phyloP scores from a whole-genome alignment of 371 early-diverging fungal species.

The Saksenaea oblongispora region DNA sequence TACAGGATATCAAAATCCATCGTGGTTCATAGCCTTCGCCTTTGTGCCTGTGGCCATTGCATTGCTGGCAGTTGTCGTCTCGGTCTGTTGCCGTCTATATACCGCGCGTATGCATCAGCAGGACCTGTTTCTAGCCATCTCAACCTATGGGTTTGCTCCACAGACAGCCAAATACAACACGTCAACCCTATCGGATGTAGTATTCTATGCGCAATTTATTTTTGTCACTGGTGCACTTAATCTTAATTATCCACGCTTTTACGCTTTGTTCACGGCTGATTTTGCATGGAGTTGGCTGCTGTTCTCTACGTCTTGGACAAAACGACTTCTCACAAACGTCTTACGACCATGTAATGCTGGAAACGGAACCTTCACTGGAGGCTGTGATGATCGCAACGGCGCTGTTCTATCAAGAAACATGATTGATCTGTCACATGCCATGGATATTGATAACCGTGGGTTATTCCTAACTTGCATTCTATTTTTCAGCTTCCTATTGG shows the following conservation, averaged over 20 bases:
- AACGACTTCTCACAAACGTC: neutral
- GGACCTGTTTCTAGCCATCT: slow-evolving; percentile 47
- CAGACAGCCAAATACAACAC: slow-evolving; percentile 51
- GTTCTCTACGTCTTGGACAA: slow-evolving; percentile 12
- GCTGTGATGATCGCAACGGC: neutral
- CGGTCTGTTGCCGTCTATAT: slow-evolving; percentile 32
- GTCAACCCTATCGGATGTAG: slow-evolving; percentile 55
- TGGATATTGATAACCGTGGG: slow-evolving; percentile 33
- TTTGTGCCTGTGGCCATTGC: slow-evolving; percentile 49
- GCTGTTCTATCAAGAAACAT: slow-evolving; percentile 30
- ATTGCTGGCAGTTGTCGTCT: slow-evolving; percentile 34
- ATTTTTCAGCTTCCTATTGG: slow-evolving; percentile 30
- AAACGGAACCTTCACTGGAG: neutral
- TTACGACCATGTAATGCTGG: neutral
- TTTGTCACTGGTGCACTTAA: slow-evolving; percentile 42
- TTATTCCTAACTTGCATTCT: slow-evolving; percentile 35
- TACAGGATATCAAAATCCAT: slow-evolving; percentile 49
- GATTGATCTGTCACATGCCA: slow-evolving; percentile 37
- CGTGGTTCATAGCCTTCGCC: slow-evolving; percentile 36
- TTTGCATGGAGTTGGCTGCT: slow-evolving; percentile 43
- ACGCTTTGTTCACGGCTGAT: slow-evolving; percentile 37
- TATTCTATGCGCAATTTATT: slow-evolving; percentile 58
- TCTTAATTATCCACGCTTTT: slow-evolving; percentile 41
- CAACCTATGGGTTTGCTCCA: slow-evolving; percentile 53
- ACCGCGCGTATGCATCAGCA: slow-evolving; percentile 38